Base-by-base conservation (phyloP, 106 monocot species). In the Acorus calamus region DNA sequence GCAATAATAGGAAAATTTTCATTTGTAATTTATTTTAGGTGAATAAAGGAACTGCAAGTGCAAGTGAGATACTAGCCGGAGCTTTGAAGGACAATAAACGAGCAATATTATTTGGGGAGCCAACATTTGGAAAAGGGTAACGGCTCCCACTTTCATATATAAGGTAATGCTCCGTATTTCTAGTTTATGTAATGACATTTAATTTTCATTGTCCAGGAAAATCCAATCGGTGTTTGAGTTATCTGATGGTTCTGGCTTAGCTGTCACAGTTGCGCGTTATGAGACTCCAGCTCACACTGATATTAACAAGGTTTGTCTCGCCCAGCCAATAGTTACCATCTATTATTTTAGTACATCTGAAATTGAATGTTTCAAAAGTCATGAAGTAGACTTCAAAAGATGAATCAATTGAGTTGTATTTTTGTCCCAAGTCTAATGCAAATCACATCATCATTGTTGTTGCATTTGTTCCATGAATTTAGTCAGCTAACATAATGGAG, bases 41-140 rank as follows among this genome's bases (percentile, higher is more conserved):
- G 45, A 98, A 98, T 62, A 86, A 74, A 77, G 96, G 96, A 76
- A 98, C 96, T 68, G 96, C 96, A 59, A 98, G 96, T 75, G 96
- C 91, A 67, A 98, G 96, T 73, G 96, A 98, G 69, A 98, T 98
- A 55, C 67, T 98, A 64, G 96, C 96, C 64, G 96, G 96, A 55
- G 96, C 96, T 45, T 78, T 98, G 5, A 98, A 98, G 73, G 96
- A 98, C 71, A 98, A 98, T 56, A 98, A 85, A 61, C 73, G 96
- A 77, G 96, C 96, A 68, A 76, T 98, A 14, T 44, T 98, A 56
- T 91, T 76, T 85, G 96, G 96, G 11, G 96, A 98, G 67, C 96
- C 87, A 43, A 98, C 96, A 59, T 98, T 76, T 74, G 96, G 96
- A 59, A 98, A 98, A 82, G 96, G 96, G 96, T 98, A 78, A 66